phyloP scores from a whole-genome alignment of 139 green algal genomes.

The Chlorella sp. region DNA sequence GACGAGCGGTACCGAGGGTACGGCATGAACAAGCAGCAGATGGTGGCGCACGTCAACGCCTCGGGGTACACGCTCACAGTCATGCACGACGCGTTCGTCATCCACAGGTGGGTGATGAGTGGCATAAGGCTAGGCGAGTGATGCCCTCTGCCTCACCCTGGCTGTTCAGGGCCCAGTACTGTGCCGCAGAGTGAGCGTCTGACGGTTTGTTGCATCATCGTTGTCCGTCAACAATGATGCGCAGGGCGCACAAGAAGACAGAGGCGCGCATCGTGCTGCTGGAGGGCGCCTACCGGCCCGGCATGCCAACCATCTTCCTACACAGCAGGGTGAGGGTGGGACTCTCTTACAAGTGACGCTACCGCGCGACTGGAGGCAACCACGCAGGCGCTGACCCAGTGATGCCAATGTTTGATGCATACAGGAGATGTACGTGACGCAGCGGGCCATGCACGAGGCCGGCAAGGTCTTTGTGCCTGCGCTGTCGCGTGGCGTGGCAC shows the following conservation, averaged over 20 bases:
- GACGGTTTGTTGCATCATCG: too few species aligned
- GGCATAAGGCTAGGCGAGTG: too few species aligned
- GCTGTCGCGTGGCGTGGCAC: not conserved
- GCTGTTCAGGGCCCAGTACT: too few species aligned
- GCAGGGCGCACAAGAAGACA: not conserved
- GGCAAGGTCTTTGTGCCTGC: not conserved
- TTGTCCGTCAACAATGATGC: too few species aligned
- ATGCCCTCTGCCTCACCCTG: too few species aligned
- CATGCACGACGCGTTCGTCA: not conserved
- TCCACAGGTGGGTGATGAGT: too few species aligned
- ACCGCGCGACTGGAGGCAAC: too few species aligned
- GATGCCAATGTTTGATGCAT: too few species aligned
- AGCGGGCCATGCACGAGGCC: not conserved
- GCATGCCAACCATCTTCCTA: not conserved
- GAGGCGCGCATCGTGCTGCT: not conserved
- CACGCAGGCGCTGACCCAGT: too few species aligned
- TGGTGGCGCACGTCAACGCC: not conserved
- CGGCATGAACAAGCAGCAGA: not conserved
- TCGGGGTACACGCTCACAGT: not conserved
- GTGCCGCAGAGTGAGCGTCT: too few species aligned
- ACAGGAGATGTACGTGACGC: not conserved
- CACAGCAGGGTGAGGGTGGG: not conserved
- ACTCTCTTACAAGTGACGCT: too few species aligned
- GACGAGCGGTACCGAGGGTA: not conserved
- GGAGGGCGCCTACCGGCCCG: not conserved